Evolutionary conservation across 345 rosid species (phyloP), one percentile per base, ranked within the genome.

Genomic region (Sisymbrium irio): DNA sequence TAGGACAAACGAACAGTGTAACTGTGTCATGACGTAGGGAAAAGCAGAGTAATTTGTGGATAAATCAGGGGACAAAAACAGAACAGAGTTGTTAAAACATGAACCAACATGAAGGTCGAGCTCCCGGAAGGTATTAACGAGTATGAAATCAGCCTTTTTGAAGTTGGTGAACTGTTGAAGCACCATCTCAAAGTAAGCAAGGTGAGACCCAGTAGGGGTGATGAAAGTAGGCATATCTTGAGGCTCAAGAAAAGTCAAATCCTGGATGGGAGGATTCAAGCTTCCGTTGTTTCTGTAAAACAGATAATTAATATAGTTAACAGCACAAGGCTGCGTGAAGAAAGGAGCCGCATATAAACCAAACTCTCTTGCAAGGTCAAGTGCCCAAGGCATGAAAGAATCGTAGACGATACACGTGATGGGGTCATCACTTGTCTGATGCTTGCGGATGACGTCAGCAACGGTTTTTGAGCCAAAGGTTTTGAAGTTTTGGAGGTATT

Each of bases 261-360:
- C 74, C 19, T 75, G 5, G 20, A 84, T 37, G 5, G 96, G 92
- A 57, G 82, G 66, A 11, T 47, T 77, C 74, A 92, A 25, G 56
- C 76, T 20, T 25, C 87, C 84, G 4, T 45, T 28, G 70, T 69
- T 62, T 3, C 28, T 53, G 12, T 78, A 78, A 65, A 73, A 53
- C n/a, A 67, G 55, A n/a, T 86, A 88, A 39, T 83, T 86, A 4
- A 92, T 37, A 49, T 77, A 89, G 80, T 89, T 72, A 8, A 89
- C 90, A 0, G 82, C 81, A 57, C 93, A 89, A 5, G 81, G 59
- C 36, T 89, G 93, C 3, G 97, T 89, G 37, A 92, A 92, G 72
- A 92, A 88, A 3, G 85, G 80, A 1, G 91, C 93, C 0, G 75
- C 89, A 6, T 41, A 14, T 4, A 89, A 25, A n/a, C 85, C 89